These are phyloP conservation scores for Cyclotella cryptica DNA, from an alignment of 108 stramenopile genomes.

Conservation along the genomic window DNA sequence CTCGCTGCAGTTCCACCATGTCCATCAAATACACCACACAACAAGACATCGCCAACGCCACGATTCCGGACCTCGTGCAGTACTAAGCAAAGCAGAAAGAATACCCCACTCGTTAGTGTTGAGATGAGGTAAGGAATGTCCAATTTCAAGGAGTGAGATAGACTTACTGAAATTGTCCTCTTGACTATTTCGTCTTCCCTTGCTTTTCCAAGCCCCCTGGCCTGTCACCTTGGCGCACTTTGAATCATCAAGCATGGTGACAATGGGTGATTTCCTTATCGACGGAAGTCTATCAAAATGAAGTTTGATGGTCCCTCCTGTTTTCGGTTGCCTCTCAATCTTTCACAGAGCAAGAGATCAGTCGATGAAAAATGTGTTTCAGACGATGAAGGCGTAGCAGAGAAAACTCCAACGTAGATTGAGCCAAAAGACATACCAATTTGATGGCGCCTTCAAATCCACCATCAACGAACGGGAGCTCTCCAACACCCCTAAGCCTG, in stretches of 20 bases:
- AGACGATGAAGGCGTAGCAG: too few relatives aligned
- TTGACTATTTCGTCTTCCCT: slow-evolving; percentile 70
- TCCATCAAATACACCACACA: slow-evolving; percentile 87
- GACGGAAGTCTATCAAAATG: slow-evolving; percentile 73
- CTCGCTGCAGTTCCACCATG: slow-evolving; percentile 79
- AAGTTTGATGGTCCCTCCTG: slow-evolving; percentile 52
- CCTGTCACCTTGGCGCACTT: slow-evolving; percentile 45
- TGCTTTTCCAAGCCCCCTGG: slow-evolving; percentile 79
- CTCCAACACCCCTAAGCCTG: slow-evolving; percentile 75
- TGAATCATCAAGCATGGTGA: slow-evolving; percentile 14
- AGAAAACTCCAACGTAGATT: too few relatives aligned
- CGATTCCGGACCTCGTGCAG: slow-evolving; percentile 70
- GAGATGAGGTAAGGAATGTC: too few relatives aligned
- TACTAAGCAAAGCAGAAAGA: too few relatives aligned
- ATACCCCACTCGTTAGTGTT: too few relatives aligned
- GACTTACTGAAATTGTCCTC: slow-evolving; percentile 76
- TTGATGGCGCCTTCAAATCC: slow-evolving; percentile 77
- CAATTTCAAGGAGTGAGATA: too few relatives aligned
- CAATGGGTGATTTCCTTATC: not conserved
- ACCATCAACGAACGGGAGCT: slow-evolving; percentile 66
- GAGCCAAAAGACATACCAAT: slow-evolving; percentile 46
- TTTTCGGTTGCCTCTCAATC: slow-evolving; percentile 40
- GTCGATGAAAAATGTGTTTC: too few relatives aligned
- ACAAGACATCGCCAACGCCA: slow-evolving; percentile 56
- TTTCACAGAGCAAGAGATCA: too few relatives aligned